Conservation (phyloP, 768 basidiomycete genomes). For the Chiua virens region DNA sequence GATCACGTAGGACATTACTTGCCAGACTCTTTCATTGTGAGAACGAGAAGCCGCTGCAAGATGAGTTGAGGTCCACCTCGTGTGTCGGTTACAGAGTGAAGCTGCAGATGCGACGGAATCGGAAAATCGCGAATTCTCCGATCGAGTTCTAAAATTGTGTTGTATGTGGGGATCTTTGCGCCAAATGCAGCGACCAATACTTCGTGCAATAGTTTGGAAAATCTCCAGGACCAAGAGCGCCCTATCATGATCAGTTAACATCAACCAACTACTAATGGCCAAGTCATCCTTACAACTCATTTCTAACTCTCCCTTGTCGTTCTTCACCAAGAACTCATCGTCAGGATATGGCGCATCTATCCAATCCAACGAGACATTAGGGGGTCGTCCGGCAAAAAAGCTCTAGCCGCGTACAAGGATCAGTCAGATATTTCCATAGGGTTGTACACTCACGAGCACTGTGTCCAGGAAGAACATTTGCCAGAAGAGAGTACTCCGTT, state of each 20-base stretch:
- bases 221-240: slow-evolving; percentile 56
- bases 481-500: slow-evolving; percentile 64
- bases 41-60: slow-evolving; percentile 45
- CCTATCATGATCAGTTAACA: slow-evolving; percentile 35
- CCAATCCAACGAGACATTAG: slow-evolving; percentile 50
- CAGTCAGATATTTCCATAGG: not conserved
- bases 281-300: slow-evolving; percentile 41
- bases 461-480: slow-evolving; percentile 65
- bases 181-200: slow-evolving; percentile 54
- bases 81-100: slow-evolving; percentile 23
- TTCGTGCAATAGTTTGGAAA: slow-evolving; percentile 49
- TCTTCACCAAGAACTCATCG: slow-evolving; percentile 38
- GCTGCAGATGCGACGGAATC: slow-evolving; percentile 48
- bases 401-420: slow-evolving; percentile 40
- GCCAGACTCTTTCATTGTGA: slow-evolving; percentile 53
- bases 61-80: slow-evolving; percentile 19
- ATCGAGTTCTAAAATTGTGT: slow-evolving; percentile 55
- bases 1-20: slow-evolving; percentile 11
- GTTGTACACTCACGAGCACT: slow-evolving; percentile 46
- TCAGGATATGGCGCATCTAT: slow-evolving; percentile 58
- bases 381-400: slow-evolving; percentile 60
- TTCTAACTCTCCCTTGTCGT: slow-evolving; percentile 36
- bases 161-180: slow-evolving; percentile 51
- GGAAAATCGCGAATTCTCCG: slow-evolving; percentile 59
- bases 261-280: not conserved